Evolutionary conservation across 2,329 filamentous ascomycete species (phyloP), one percentile per base, ranked within the genome.

Genomic region (Capronia epimyces): DNA sequence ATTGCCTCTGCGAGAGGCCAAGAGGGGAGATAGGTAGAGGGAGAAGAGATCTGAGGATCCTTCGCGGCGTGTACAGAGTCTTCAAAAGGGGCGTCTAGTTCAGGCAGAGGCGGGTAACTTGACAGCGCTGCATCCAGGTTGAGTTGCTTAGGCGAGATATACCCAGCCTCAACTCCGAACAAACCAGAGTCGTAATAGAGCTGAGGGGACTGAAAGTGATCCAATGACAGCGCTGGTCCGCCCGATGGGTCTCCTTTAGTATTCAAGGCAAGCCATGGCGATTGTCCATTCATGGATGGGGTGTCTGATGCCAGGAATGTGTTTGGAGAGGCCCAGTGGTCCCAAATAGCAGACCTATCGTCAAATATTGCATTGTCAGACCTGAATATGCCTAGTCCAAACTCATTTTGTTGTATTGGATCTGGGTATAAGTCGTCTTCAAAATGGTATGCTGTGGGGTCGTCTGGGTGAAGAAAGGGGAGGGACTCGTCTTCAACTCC

Each of bases 91-190:
- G n/a, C 16, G 4, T 31, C 41, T 7, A 49, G 13, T 12, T 49
- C 50, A 24, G 50, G 50, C 13, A 46, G 43, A 42, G 45, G 44
- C 21, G 45, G 39, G 40, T 53, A 47, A 18, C 9, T 22, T 34
- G 36, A 27, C 3, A 18, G 10, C 16, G 18, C 16, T 13, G 29
- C 20, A 16, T 49, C 15, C 24, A 15, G 18, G 12, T 12, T 27
- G 15, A 22, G 13, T 24, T 40, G 20, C 29, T 44, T 27, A 31
- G 44, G 34, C 20, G 44, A n/a, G 9, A 37, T 15, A 21, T 31
- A 53, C 10, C 25, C 16, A 24, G 31, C 32, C 13, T 34, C 24
- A 31, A 53, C 3, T 2, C 32, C 41, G n/a, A 13, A 40, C 10
- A 41, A n/a, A 20, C 16, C 18, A n/a, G 45, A 24, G n/a, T 15